Base-by-base conservation (phyloP, 179 eudicot species). In the Carnegiea gigantea region DNA sequence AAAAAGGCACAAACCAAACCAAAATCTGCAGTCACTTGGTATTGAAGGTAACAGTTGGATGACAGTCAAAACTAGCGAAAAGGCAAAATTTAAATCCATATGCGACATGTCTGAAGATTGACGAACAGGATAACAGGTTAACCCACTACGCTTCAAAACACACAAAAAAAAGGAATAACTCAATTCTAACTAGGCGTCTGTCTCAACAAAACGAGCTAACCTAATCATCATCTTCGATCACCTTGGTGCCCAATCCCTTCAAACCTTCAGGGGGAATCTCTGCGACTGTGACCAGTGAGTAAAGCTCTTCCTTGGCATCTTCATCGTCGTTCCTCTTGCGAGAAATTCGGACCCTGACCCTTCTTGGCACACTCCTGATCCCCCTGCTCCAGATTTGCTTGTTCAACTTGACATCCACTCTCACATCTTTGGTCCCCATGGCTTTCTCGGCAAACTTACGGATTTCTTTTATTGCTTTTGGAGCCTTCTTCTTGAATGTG, bases 401-500 rank as follows among this genome's bases (percentile, higher is more conserved):
- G 93, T 94, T 92, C 57, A 93, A 87, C 88, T 92, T 94, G 40
- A 94, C 98, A 26, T 94, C 98, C 17, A 94, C 97, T 75, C 98
- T 84, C 18, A 94, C 98, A 73, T 94, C 98, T 44, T 81, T 90
- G 21, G 97, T 94, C 0, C 98, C 95, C 97, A 94, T 94, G 38
- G 95, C 94, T 49, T 86, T 94, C 82, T 89, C 89, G 9, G 98
- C 94, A 76, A 94, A 94, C 78, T 90, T 90, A 78, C 92, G 89
- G 83, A 94, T 93, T 89, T 94, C 95, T 83, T 93, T 94, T 30
- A 94, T 94, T 65, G 98, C 98, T 0, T 91, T 94, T 0, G 98
- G 98, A 15, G 98, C 98, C 92, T 91, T 94, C 97, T 94, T 94
- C 95, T 94, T 94, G 92, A 94, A 94, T 18, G 98, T 94, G 86